Base-by-base conservation (phyloP, 768 basidiomycete genomes). In the Mycena haematopus region DNA sequence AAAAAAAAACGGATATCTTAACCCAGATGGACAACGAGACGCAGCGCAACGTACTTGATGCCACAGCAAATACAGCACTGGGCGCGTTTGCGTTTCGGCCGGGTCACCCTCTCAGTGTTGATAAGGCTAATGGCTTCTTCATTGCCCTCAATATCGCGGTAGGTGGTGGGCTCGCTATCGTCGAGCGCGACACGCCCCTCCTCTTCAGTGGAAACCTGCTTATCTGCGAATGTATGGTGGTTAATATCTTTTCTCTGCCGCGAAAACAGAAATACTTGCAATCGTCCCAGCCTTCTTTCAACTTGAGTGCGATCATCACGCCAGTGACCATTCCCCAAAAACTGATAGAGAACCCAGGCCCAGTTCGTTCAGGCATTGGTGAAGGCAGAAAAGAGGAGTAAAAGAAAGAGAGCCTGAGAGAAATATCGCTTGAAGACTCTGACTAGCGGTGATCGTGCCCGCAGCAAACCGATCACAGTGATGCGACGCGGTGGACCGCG, bases 31-130 rank as follows among this genome's bases (percentile, higher is more conserved):
- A n/a, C 24, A 60, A 40, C 62, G 4, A 31, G 46, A 21, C 42
- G 51, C 15, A 42, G 70, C 56, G 49, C 66, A 19, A 72, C 82
- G 58, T 54, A 85, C 83, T 80, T 73, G 47, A 82, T 27, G 17
- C 83, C 83, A 68, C 82, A 85, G 74, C 84, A 85, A 25, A 83
- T 71, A 65, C 83, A 86, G 67, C 81, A 83, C 15, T 76, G 74
- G 27, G 60, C 66, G 57, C 69, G 73, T 52, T 73, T 75, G 65
- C 75, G 73, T 58, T 73, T 76, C 13, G 75, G 73, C 24, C 73
- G 68, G 14, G 73, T 56, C 24, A 65, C 66, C 21, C 68, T 68
- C 52, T 76, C 74, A 1, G 76, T 73, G 56, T 77, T 72, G 45
- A 78, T 71, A 21, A 77, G 67, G 36, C 73, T 73, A 40, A 76